Evolutionary conservation across 345 rosid species (phyloP).

Genomic region (Orychophragmus violaceus): DNA sequence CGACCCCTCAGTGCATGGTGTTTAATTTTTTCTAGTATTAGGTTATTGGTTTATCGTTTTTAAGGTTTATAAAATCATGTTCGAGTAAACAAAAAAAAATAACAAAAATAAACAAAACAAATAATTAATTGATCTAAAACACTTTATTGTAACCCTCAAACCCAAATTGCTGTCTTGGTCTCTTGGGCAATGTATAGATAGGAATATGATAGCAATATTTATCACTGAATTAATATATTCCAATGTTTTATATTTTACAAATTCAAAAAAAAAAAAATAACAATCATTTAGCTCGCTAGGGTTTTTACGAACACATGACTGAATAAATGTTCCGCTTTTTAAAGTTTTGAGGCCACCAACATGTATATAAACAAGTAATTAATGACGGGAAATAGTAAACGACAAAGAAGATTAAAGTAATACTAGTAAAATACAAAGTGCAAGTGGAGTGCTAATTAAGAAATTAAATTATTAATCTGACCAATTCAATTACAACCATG

Average conservation of each 20-base stretch:
- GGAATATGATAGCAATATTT: not conserved
- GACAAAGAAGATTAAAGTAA: constrained; percentile 24
- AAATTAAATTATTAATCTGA: constrained; percentile 16
- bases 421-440: constrained; percentile 12
- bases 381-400: constrained; percentile 11
- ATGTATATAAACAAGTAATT: not conserved
- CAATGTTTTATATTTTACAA: not conserved
- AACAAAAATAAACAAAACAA: too few species aligned
- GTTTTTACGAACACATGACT: constrained; percentile 5
- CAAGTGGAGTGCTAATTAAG: constrained; percentile 33
- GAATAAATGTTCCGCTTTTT: not conserved
- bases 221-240: not conserved
- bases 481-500: constrained; percentile 12
- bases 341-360: constrained; percentile 20
- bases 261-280: not conserved
- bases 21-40: not conserved
- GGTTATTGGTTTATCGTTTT: not conserved
- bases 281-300: constrained; percentile 15
- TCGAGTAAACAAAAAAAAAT: not conserved
- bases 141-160: not conserved
- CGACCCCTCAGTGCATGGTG: not conserved
- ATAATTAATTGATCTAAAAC: not conserved
- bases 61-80: not conserved
- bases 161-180: not conserved
- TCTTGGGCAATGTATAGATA: not conserved